phyloP scores from a whole-genome alignment of 306 rosid species.

The Cucumis cinereus region DNA sequence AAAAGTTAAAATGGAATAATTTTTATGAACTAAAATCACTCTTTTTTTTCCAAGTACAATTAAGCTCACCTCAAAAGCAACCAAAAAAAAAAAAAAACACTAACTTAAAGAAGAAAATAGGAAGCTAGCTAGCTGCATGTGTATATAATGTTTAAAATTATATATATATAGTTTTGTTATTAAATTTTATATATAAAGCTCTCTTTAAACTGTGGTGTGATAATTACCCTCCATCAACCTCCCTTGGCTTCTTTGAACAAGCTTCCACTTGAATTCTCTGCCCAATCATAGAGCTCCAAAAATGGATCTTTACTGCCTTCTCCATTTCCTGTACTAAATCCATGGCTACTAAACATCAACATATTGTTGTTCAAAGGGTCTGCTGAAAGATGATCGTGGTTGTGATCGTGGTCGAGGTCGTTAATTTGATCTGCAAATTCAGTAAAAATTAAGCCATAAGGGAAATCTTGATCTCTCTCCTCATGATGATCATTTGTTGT shows the following conservation, averaged over 20 bases:
- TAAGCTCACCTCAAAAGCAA: not conserved
- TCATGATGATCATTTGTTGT: slow-evolving; percentile 30
- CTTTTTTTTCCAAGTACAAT: not conserved
- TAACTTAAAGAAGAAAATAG: not conserved
- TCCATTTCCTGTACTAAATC: slow-evolving; percentile 23
- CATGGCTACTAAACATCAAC: slow-evolving; percentile 38
- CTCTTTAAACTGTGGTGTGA: not conserved
- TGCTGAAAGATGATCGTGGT: not conserved
- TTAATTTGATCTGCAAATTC: slow-evolving; percentile 52
- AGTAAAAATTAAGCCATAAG: slow-evolving; percentile 46
- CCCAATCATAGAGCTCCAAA: slow-evolving; percentile 7
- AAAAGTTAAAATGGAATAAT: not conserved
- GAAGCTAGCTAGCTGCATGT: not conserved
- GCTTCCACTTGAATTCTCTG: not conserved
- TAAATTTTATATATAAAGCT: not conserved
- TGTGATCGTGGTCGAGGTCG: slow-evolving; percentile 17
- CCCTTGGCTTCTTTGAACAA: not conserved
- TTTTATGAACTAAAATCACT: not conserved
- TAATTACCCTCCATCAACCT: not conserved
- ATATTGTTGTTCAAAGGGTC: not conserved
- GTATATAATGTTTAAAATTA: not conserved
- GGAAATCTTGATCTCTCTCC: slow-evolving; percentile 41
- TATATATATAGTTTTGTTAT: not conserved
- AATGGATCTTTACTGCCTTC: slow-evolving; percentile 39
- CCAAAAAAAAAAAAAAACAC: not conserved